Conservation (phyloP, 2,329 filamentous ascomycete genomes). For the Furcasterigmium furcatum region DNA sequence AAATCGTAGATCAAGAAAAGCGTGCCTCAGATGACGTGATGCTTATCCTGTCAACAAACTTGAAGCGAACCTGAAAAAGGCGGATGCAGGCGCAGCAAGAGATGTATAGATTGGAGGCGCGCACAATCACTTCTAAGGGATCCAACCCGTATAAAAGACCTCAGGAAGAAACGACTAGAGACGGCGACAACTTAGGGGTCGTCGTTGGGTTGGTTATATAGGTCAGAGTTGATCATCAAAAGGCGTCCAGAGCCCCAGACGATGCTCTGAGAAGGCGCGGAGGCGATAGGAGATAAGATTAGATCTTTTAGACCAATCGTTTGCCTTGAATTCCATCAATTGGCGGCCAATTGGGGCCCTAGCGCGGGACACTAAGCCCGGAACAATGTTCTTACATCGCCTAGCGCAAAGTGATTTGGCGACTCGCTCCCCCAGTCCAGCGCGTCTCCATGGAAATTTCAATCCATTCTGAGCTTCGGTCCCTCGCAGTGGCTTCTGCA, state of each 20-base stretch:
- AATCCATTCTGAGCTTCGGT: constrained; percentile 19
- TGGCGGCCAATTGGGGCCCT: not conserved
- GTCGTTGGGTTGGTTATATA: too few relatives aligned
- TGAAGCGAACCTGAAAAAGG: too few relatives aligned
- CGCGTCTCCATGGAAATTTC: constrained; percentile 33
- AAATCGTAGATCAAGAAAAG: too few relatives aligned
- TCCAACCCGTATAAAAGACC: too few relatives aligned
- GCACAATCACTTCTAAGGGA: too few relatives aligned
- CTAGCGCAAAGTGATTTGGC: constrained; percentile 40
- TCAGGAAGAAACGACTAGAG: too few relatives aligned
- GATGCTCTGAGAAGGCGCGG: too few relatives aligned
- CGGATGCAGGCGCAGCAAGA: too few relatives aligned
- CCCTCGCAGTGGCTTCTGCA: not conserved
- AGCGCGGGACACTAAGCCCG: constrained; percentile 12
- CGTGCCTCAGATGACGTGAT: too few relatives aligned
- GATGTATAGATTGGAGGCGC: too few relatives aligned
- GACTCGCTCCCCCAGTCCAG: constrained; percentile 33
- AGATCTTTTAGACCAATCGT: not conserved
- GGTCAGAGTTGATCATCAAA: not conserved
- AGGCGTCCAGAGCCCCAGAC: not conserved
- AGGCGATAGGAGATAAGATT: constrained; percentile 2
- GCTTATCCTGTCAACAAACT: too few relatives aligned
- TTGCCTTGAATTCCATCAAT: not conserved
- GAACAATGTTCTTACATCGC: constrained; percentile 28
- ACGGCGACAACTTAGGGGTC: too few relatives aligned